These are phyloP conservation scores for Gomphus bonarii DNA, from an alignment of 1,284 basidiomycete genomes.

Conservation along the genomic window DNA sequence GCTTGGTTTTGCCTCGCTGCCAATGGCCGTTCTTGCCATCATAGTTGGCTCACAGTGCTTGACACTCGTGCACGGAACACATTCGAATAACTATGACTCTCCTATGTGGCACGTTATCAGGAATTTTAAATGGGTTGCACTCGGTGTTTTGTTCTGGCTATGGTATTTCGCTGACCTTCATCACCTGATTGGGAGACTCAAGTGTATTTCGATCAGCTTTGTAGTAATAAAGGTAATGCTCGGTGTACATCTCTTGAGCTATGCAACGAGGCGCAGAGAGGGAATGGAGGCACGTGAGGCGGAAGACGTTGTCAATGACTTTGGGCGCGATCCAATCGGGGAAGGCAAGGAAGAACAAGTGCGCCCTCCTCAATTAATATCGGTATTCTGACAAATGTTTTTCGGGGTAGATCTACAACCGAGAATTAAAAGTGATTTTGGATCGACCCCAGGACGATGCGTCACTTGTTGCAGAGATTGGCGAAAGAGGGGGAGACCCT, in stretches of 20 bases:
- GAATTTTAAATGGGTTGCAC: constrained; percentile 50
- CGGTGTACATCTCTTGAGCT: constrained; percentile 78
- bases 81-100: constrained; percentile 15
- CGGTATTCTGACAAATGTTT: not conserved
- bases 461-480: constrained; percentile 56
- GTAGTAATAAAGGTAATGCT: constrained; percentile 83
- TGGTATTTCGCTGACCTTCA: constrained; percentile 43
- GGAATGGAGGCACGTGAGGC: constrained; percentile 69
- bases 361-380: constrained; percentile 17
- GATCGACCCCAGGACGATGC: constrained; percentile 63
- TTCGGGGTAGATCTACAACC: constrained; percentile 58
- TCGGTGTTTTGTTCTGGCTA: constrained; percentile 67
- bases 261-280: constrained; percentile 62
- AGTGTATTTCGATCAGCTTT: constrained; percentile 34
- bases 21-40: constrained; percentile 85
- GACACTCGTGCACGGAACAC: constrained; percentile 33
- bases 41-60: constrained; percentile 82
- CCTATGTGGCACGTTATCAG: constrained; percentile 32
- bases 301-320: constrained; percentile 73
- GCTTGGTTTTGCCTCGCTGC: constrained; percentile 88
- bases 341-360: constrained; percentile 81
- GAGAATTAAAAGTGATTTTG: constrained; percentile 62
- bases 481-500: constrained; percentile 32
- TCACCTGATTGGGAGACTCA: not conserved
- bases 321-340: constrained; percentile 77